Evolutionary conservation across 257 asterid genomes (phyloP), one percentile per base, ranked within the genome.

Genomic region (Paraleonurus japonicus): DNA sequence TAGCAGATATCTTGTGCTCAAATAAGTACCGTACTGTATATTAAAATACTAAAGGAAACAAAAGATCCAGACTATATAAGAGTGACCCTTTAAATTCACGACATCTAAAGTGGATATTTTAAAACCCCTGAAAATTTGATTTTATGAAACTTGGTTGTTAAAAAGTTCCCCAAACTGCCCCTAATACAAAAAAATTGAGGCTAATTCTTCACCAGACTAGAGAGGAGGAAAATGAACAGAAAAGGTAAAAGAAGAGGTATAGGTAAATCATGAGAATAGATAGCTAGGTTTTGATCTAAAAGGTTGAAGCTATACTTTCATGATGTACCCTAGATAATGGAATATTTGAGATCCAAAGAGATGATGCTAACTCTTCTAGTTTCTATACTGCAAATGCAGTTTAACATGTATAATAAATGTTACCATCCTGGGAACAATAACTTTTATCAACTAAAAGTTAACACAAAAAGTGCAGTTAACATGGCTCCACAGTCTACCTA

Each of bases 281-380:
- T 67, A 20, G 59, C n/a, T 59, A 27, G 75, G 75, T 43, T 50
- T 22, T 62, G 37, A 62, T 62, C 22, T 48, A 50, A 62, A 37
- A 24, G 76, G 64, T 65, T n/a, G 59, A 62, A 47, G 81, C 61
- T 45, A 71, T 15, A 58, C 62, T 13, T 39, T 71, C 23, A 57
- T 71, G 59, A 35, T 69, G 81, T 47, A 71, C 70, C 74, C 64
- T 57, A 70, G 12, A 76, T n/a, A 23, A 63, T 33, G 26, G 77
- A 57, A 71, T 54, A 55, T 43, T 45, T 39, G 22, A 71, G 50
- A 55, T 11, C 45, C 57, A 60, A 35, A 19, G 35, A 28, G 70
- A 75, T 68, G 70, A 75, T 68, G 69, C 71, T 64, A 58, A 59
- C 27, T 50, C 47, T 72, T 27, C 33, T 37, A 26, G 55, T 68